Evolutionary conservation across 1,284 basidiomycete species (phyloP).

Genomic region (Bjerkandera adusta): DNA sequence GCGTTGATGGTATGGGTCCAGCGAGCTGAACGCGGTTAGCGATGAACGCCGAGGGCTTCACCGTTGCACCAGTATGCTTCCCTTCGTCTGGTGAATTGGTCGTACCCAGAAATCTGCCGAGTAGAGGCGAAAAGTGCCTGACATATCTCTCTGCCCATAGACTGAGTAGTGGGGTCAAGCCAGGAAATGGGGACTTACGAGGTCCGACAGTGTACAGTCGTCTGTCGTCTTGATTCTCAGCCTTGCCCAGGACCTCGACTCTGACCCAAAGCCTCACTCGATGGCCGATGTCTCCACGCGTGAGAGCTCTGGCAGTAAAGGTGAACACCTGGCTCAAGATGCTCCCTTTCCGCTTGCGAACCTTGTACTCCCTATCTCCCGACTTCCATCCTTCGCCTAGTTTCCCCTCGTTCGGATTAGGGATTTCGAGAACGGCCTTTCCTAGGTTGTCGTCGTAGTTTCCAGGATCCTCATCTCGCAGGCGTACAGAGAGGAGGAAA

Average conservation of each 20-base stretch:
- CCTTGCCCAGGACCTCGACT: conserved; percentile 35
- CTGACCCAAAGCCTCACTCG: conserved; percentile 28
- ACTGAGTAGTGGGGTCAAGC: not conserved
- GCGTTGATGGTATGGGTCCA: conserved; percentile 42
- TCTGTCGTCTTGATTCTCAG: conserved; percentile 31
- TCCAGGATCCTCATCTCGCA: conserved; percentile 43
- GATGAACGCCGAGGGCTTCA: conserved; percentile 36
- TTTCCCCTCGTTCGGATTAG: conserved; percentile 20
- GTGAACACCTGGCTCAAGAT: conserved; percentile 32
- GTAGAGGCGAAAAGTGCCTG: conserved; percentile 33
- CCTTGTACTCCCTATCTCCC: conserved; percentile 25
- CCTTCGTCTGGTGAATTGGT: conserved; percentile 12
- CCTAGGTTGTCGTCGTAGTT: conserved; percentile 45
- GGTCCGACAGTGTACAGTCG: conserved; percentile 42
- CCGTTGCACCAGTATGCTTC: conserved; percentile 10
- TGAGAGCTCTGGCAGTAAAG: conserved; percentile 25
- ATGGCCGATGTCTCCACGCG: conserved; percentile 25
- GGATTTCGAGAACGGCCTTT: conserved; percentile 28
- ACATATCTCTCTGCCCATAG: conserved; percentile 26
- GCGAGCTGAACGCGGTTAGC: conserved; percentile 44
- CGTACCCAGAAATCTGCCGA: conserved; percentile 25
- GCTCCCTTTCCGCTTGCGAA: conserved; percentile 35
- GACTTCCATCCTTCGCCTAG: conserved; percentile 27
- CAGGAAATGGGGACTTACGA: conserved; percentile 25
- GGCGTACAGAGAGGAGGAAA: conserved; percentile 31